Percentiles rank a stretch among this genome's conserved stretches.
phyloP scores from a whole-genome alignment of 805 yeast species.

The Spathaspora gorwiae region DNA sequence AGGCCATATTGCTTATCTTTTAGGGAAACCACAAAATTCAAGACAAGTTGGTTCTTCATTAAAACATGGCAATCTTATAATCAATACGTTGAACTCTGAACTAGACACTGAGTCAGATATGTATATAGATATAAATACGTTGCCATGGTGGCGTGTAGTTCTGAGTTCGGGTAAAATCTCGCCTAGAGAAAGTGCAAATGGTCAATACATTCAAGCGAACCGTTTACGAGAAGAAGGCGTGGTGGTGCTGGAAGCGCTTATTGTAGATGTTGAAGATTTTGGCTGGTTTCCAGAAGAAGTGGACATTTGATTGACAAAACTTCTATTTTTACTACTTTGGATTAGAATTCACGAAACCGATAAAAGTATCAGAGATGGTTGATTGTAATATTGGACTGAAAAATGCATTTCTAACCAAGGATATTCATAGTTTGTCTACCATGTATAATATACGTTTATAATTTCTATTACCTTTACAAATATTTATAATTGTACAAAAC shows the following conservation, averaged over 20 bases:
- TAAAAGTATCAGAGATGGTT: too few relatives aligned
- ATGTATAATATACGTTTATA: neutral
- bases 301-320: conserved; percentile 10
- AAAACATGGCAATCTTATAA: conserved; percentile 37
- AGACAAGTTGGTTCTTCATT: conserved; percentile 73
- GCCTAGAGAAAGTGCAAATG: conserved; percentile 38
- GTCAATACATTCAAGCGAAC: conserved; percentile 44
- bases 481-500: neutral
- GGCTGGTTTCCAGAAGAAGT: conserved; percentile 72
- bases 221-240: conserved; percentile 47
- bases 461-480: too few relatives aligned
- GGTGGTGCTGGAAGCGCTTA: conserved; percentile 25
- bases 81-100: conserved; percentile 20
- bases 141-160: conserved; percentile 84
- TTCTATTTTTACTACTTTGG: neutral
- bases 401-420: too few relatives aligned
- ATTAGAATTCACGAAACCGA: too few relatives aligned
- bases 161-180: conserved; percentile 61
- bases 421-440: too few relatives aligned
- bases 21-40: conserved; percentile 60
- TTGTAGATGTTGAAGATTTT: conserved; percentile 39
- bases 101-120: conserved; percentile 9
- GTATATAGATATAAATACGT: conserved; percentile 19
- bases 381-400: too few relatives aligned
- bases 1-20: conserved; percentile 65